phyloP scores from a whole-genome alignment of 805 yeast species.

The Isabelozyma heimii region DNA sequence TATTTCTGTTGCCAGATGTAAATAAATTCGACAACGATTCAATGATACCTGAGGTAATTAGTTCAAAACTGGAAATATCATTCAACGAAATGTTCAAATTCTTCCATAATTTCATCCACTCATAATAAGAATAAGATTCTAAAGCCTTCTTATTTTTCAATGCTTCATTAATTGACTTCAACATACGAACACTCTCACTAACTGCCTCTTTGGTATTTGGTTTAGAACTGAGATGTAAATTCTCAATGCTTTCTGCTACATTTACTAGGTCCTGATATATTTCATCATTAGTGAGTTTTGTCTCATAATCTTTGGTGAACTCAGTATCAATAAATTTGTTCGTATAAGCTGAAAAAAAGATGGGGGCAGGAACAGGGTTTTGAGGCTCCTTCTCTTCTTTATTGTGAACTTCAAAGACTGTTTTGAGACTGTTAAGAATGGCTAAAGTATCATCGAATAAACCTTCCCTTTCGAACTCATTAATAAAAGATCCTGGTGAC shows the following conservation, averaged over 20 bases:
- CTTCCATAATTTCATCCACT: slow-evolving; percentile 28
- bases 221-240: slow-evolving; percentile 19
- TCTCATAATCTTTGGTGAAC: slow-evolving; percentile 25
- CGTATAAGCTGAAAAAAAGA: slow-evolving; percentile 11
- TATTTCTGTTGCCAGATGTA: slow-evolving; percentile 15
- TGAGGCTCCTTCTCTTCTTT: slow-evolving; percentile 9
- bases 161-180: slow-evolving; percentile 9
- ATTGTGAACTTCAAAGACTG: slow-evolving; percentile 1
- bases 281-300: slow-evolving; percentile 11
- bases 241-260: slow-evolving; percentile 23
- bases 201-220: slow-evolving; percentile 11
- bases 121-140: slow-evolving; percentile 28
- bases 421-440: slow-evolving; percentile 24
- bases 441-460: slow-evolving; percentile 49
- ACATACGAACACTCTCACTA: slow-evolving; percentile 12
- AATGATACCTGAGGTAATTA: slow-evolving; percentile 66
- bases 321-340: slow-evolving; percentile 30
- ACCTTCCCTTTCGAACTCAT: slow-evolving; percentile 69
- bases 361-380: slow-evolving; percentile 8
- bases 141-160: slow-evolving; percentile 5
- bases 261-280: slow-evolving; percentile 12
- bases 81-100: slow-evolving; percentile 14
- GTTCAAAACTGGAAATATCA: slow-evolving; percentile 68
- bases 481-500: slow-evolving; percentile 42
- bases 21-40: slow-evolving; percentile 39